Base-by-base conservation (phyloP, 2,329 filamentous ascomycete genomes). In the Aspergillus floridensis region DNA sequence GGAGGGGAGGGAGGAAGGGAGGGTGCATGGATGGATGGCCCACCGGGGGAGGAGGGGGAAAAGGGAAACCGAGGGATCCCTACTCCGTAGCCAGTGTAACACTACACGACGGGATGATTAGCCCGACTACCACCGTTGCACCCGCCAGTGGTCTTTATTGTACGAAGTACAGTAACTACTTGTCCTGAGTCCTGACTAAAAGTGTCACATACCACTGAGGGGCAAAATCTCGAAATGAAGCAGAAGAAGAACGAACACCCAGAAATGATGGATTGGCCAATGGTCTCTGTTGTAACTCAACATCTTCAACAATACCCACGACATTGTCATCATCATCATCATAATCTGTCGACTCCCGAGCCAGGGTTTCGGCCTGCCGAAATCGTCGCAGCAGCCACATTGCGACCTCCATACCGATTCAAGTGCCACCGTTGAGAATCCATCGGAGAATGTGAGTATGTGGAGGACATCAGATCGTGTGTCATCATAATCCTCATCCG, bases 91-190 rank as follows among this genome's bases (percentile, higher is more conserved):
- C 26, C 49, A 58, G 61, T 67, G 65, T 67, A 67, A 67, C 65
- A 64, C 63, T 67, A 59, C 55, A 61, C 31, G 52, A 57, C 54
- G 57, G 53, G 57, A 49, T 62, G 58, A 64, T 62, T 59, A 61
- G 59, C 46, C 56, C 58, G 62, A 66, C 56, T 67, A 65, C 63
- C 63, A 67, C 65, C 65, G 65, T 67, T 66, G 64, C 65, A 67
- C 64, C 59, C 59, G 60, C 19, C 22, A 52, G 26, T 29, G 26
- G 26, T 29, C 26, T 29, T 26, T 29, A 29, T 29, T 22, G 22
- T 22, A 22, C 22, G 22, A 4, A 22, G 26, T 29, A 29, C 26
- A 29, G 26, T 29, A 26, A 7, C 26, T 7, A 8, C 7, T 8
- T 29, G 7, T 29, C 26, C 26, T 10, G 26, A 29, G 26, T 29